These are phyloP conservation scores for Ophiostoma perfectum DNA, from an alignment of 2,329 filamentous ascomycete genomes.

Conservation along the genomic window DNA sequence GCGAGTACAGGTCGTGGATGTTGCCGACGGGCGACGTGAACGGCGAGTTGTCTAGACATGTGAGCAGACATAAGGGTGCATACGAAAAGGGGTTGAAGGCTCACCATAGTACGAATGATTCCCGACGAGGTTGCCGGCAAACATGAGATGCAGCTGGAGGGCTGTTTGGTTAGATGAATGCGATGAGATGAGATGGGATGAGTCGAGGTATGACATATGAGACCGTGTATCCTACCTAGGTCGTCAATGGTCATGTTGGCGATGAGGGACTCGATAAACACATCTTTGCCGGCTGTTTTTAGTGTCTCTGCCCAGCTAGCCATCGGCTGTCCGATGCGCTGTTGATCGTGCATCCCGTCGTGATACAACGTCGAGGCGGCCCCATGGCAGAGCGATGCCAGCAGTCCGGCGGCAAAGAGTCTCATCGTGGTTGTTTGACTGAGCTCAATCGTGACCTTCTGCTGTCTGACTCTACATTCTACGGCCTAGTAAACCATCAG, in stretches of 20 bases:
- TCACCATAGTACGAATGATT: not conserved
- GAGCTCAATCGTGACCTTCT: no score
- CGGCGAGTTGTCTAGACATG: no score
- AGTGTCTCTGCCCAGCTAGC: not conserved
- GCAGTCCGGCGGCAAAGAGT: not conserved
- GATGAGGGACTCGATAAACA: not conserved
- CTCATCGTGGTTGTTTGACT: not conserved
- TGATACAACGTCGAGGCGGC: not conserved
- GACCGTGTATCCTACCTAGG: not conserved
- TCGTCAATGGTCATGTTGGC: not conserved
- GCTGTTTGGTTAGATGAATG: not conserved
- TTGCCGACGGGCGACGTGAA: slow-evolving; percentile 10
- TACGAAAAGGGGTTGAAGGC: no score
- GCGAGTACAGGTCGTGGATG: slow-evolving; percentile 16
- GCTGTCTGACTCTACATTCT: no score
- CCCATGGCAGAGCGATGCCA: not conserved
- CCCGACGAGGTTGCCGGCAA: slow-evolving; percentile 13
- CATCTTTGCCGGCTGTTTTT: not conserved
- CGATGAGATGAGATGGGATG: not conserved
- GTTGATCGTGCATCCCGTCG: not conserved
- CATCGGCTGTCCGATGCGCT: not conserved
- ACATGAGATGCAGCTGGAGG: slow-evolving; percentile 16
- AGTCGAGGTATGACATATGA: not conserved
- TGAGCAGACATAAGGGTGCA: no score
- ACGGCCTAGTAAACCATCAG: no score